Evolutionary conservation across 2,329 filamentous ascomycete genomes (phyloP).

Genomic region (Beauveria australis): DNA sequence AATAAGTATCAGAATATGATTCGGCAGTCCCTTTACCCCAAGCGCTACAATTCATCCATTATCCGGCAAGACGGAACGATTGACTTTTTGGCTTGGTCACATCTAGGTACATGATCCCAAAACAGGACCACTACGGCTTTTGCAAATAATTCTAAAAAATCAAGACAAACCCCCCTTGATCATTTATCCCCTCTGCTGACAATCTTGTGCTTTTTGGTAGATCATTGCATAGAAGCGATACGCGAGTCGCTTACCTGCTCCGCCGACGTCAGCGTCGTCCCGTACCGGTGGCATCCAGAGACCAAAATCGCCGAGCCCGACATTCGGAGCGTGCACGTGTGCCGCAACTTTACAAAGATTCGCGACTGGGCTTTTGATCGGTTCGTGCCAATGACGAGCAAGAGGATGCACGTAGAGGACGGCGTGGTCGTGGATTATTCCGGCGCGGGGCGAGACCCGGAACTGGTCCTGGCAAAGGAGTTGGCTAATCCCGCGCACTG

Average conservation of each 20-base stretch:
- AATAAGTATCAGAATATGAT: conserved; percentile 5
- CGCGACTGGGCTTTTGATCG: conserved; percentile 6
- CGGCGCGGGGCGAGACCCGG: neutral
- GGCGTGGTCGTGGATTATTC: conserved; percentile 7
- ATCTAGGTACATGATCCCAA: conserved; percentile 3
- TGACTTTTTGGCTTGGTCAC: conserved; percentile 6
- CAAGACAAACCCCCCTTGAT: too few relatives aligned
- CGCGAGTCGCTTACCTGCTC: conserved; percentile 11
- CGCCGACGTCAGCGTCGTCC: conserved; percentile 8
- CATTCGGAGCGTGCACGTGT: conserved; percentile 2
- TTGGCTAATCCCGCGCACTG: neutral
- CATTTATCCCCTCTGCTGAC: neutral
- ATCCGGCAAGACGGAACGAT: conserved; percentile 7
- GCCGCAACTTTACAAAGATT: conserved; percentile 11
- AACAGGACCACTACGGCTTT: neutral
- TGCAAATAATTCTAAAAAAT: too few relatives aligned
- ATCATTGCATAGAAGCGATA: conserved; percentile 11
- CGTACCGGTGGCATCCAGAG: neutral
- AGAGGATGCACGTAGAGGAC: conserved; percentile 4
- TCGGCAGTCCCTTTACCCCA: conserved; percentile 3
- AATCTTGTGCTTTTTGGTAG: neutral
- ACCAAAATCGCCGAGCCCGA: conserved; percentile 3
- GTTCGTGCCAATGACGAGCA: neutral
- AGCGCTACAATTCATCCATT: conserved; percentile 10
- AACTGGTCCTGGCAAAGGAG: neutral